Percentiles rank a stretch among this genome's conserved stretches.
Evolutionary conservation across 768 basidiomycete genomes (phyloP).

Genomic region (Mycena filopes): DNA sequence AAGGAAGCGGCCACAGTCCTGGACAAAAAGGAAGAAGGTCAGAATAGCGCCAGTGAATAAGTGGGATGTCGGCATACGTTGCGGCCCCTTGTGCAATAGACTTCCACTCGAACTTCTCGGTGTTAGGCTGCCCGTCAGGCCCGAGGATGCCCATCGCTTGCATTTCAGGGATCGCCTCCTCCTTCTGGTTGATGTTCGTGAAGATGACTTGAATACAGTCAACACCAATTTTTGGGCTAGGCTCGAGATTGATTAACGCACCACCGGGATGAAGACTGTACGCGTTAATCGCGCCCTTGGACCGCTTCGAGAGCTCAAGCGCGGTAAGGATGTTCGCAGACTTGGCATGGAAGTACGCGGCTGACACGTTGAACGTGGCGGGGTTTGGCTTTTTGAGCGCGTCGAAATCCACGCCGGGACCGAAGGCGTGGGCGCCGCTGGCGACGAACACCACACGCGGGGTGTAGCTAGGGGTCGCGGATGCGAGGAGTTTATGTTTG

Average conservation of each 20-base stretch:
- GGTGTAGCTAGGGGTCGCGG: neutral
- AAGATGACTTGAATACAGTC: too few species aligned
- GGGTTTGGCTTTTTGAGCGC: neutral
- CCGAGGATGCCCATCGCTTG: constrained; percentile 3
- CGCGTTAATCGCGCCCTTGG: neutral
- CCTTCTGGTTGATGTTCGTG: neutral
- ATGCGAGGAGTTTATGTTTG: neutral
- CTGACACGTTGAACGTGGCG: neutral
- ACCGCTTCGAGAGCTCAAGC: neutral
- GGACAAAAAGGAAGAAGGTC: neutral
- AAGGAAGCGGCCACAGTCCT: neutral
- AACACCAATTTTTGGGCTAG: too few species aligned
- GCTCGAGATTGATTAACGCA: too few species aligned
- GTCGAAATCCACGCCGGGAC: neutral
- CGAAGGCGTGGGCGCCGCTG: too few species aligned
- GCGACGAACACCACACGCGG: neutral
- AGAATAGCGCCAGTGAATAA: neutral
- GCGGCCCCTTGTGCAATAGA: neutral
- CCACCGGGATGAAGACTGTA: too few species aligned
- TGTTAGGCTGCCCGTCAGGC: neutral
- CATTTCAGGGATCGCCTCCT: neutral
- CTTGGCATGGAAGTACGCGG: neutral
- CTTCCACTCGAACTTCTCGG: neutral
- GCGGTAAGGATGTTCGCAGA: neutral
- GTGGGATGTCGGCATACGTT: too few species aligned